phyloP scores from a whole-genome alignment of 1,284 basidiomycete genomes.

The Anthracocystis walkeri region DNA sequence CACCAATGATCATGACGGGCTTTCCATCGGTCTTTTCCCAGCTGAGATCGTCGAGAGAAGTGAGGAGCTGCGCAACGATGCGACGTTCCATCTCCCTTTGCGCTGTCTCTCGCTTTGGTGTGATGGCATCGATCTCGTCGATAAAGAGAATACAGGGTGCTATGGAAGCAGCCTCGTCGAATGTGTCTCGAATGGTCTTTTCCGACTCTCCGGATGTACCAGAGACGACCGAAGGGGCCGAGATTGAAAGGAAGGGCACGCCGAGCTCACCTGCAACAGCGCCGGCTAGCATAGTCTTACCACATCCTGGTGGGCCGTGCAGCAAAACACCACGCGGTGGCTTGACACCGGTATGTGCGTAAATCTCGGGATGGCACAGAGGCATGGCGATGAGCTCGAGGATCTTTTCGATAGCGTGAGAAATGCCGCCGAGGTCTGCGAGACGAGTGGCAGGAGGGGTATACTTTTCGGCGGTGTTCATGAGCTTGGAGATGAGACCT shows the following conservation, averaged over 20 bases:
- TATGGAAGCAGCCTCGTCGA: slow-evolving; percentile 74
- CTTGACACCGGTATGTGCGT: slow-evolving; percentile 89
- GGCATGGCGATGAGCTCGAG: slow-evolving; percentile 96
- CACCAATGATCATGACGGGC: slow-evolving; percentile 93
- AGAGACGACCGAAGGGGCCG: slow-evolving; percentile 92
- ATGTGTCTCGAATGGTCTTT: slow-evolving; percentile 92
- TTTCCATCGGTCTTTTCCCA: slow-evolving; percentile 78
- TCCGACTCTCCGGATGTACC: slow-evolving; percentile 99
- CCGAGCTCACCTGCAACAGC: slow-evolving; percentile 82
- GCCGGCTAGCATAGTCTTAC: slow-evolving; percentile 75
- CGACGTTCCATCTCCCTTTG: slow-evolving; percentile 92
- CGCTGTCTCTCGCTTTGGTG: slow-evolving; percentile 95
- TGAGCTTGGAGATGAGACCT: slow-evolving; percentile 32
- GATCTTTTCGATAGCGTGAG: slow-evolving; percentile 87
- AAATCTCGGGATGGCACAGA: slow-evolving; percentile 93
- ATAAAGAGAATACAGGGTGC: slow-evolving; percentile 68
- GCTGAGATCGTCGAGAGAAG: slow-evolving; percentile 92
- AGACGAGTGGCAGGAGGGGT: slow-evolving; percentile 77
- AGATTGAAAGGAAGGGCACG: slow-evolving; percentile 92
- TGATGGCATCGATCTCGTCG: slow-evolving; percentile 98
- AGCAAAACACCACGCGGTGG: slow-evolving; percentile 92
- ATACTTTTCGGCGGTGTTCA: slow-evolving; percentile 54
- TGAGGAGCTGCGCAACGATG: slow-evolving; percentile 95
- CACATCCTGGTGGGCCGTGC: slow-evolving; percentile 95
- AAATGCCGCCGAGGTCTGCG: slow-evolving; percentile 88